Evolutionary conservation across 2,329 filamentous ascomycete genomes (phyloP), one percentile per base, ranked within the genome.

Genomic region (Paracoccidioides brasiliensis): DNA sequence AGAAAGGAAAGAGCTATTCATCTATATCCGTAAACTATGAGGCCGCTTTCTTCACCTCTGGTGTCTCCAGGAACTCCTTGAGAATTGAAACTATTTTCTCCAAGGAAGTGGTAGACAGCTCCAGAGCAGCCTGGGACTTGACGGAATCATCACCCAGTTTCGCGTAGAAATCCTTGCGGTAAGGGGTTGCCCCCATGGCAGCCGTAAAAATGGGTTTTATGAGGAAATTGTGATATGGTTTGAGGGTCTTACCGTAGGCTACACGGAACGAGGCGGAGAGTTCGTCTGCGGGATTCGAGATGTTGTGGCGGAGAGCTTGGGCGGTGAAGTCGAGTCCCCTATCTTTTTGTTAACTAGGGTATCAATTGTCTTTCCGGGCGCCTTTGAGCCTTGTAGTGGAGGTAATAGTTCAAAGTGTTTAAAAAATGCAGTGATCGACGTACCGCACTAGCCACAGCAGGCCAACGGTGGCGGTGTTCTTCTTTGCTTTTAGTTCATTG

Each of bases 321-420:
- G 84, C 83, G 61, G 91, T 97, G 77, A 98, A 98, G 68, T 96
- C 89, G 67, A 97, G 86, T 58, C 86, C 93, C 59, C 90, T 95
- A 40, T 37, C 38, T 6, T 43, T 30, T 44, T 14, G 6, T 41
- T 41, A 15, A 4, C 9, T 6, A 6, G 49, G 37, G 44, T 38
- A 38, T 41, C 44, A 15, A 45, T 35, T 42, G 15, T 43, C 14
- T 15, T 38, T 32, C 30, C 12, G 9, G 43, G 9, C 10, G 10
- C 40, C 4, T 32, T 38, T 28, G 5, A 22, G 40, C 14, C 12
- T 5, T 51, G 7, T 28, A n/a, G 33, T n/a, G 4, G 14, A 28
- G n/a, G n/a, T n/a, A 28, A 45, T 22, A 10, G 37, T n/a, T 41
- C 9, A 12, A 10, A 6, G 15, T 41, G 14, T 30, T n/a, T n/a